Evolutionary conservation across 1,284 basidiomycete species (phyloP), one percentile per base, ranked within the genome.

Genomic region (Phellopilus nigrolimitatus): DNA sequence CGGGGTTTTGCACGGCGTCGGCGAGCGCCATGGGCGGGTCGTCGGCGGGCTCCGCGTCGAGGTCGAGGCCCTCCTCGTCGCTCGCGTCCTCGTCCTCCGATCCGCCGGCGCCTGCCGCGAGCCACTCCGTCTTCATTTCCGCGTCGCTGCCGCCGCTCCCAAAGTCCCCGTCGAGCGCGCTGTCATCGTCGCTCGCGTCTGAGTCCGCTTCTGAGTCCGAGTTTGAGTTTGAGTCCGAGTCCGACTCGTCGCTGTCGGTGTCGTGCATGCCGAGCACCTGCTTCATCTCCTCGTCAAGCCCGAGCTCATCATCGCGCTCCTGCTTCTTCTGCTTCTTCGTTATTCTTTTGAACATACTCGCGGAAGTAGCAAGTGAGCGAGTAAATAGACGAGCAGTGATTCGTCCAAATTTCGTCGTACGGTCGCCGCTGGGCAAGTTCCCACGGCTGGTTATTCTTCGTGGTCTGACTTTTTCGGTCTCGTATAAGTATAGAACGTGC

Each of bases 271-370:
- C 34, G 12, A 87, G 66, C 31, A 81, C 69, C 52, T 84, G 82
- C 61, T 80, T 89, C 71, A 76, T 73, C 41, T 84, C 82, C 19
- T 78, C 79, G 52, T 90, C 80, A 4, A 90, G 61, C 0, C 84
- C 87, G 28, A 84, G 71, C 48, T 80, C 78, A 62, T 86, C 84
- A 56, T 87, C 85, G 58, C 83, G 72, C 62, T 83, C 74, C 56
- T 74, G 76, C 60, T 78, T 84, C 60, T 74, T 75, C 31, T 77
- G 72, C 48, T 84, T 77, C 64, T 82, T 87, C 59, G 84, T 80
- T 7, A 90, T 77, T 55, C 89, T 78, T 70, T 93, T 92, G 75
- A 90, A 94, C 82, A 95, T 90, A 56, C 58, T 8, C 5, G 34
- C 34, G n/a, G n/a, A n/a, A n/a, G n/a, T n/a, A n/a, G n/a, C 5